phyloP scores from a whole-genome alignment of 1,139 yeast genomes.

The Suhomyces maxii region DNA sequence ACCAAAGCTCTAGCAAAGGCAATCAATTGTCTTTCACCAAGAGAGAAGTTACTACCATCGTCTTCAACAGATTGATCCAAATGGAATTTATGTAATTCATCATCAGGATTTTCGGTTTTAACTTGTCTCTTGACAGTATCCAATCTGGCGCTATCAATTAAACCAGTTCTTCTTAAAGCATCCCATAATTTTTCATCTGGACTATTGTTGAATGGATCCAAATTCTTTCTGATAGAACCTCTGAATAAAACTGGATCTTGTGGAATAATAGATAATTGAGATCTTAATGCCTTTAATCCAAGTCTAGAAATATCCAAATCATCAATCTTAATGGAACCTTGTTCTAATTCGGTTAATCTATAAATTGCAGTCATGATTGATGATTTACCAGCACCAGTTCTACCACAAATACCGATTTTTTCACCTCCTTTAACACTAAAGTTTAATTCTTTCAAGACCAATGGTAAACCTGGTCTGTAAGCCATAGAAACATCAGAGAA shows the following conservation, averaged over 20 bases:
- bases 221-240: conserved; percentile 63
- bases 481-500: conserved; percentile 62
- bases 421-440: conserved; percentile 51
- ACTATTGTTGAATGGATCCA: conserved; percentile 62
- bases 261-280: conserved; percentile 71
- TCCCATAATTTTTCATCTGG: conserved; percentile 54
- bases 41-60: conserved; percentile 72
- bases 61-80: conserved; percentile 67
- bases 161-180: conserved; percentile 60
- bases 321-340: conserved; percentile 57
- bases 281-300: conserved; percentile 59
- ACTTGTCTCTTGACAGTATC: conserved; percentile 24
- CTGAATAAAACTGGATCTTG: conserved; percentile 75
- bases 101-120: conserved; percentile 9
- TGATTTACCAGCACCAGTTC: conserved; percentile 81
- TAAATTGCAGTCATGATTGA: conserved; percentile 67
- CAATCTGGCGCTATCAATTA: conserved; percentile 44
- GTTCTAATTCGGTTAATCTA: conserved; percentile 56
- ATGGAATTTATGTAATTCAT: conserved; percentile 54
- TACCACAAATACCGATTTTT: conserved; percentile 74
- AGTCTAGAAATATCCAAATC: conserved; percentile 56
- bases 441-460: conserved; percentile 59
- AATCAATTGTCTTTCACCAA: conserved; percentile 75
- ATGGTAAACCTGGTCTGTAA: conserved; percentile 76
- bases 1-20: conserved; percentile 79